Conservation (phyloP, 73 alveolate species). For the Tetrahymena thermophila region DNA sequence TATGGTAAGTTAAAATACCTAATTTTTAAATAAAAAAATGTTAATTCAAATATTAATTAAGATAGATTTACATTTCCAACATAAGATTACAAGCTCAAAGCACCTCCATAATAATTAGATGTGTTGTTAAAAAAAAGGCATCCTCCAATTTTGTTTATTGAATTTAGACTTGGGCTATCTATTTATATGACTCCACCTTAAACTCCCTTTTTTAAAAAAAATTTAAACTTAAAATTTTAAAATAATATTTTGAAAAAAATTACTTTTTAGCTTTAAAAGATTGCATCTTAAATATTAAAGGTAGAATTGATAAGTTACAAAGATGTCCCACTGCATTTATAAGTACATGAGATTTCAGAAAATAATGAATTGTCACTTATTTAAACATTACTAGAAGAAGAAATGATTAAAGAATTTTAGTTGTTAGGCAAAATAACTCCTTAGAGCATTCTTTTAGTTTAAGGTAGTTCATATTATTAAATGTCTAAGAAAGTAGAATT, state of each 20-base stretch:
- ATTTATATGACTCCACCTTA: not conserved
- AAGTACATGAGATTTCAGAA: not conserved
- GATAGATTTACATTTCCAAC: not conserved
- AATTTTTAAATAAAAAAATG: not conserved
- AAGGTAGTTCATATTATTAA: too few species aligned
- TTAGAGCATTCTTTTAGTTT: not conserved
- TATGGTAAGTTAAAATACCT: not conserved
- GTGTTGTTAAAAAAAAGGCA: not conserved
- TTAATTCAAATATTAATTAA: not conserved
- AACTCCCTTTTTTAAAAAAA: not conserved
- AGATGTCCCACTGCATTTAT: not conserved
- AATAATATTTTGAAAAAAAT: not conserved
- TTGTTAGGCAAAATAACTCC: not conserved
- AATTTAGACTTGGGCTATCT: not conserved
- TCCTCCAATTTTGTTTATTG: not conserved
- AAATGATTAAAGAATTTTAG: not conserved
- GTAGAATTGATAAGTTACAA: not conserved
- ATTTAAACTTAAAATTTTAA: too few species aligned
- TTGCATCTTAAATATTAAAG: not conserved
- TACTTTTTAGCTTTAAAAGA: not conserved
- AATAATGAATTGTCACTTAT: not conserved
- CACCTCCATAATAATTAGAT: not conserved
- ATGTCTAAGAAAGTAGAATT: not conserved
- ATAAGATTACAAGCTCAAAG: not conserved
- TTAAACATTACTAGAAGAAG: not conserved